Evolutionary conservation across 495 filamentous ascomycete species (phyloP).

Genomic region (Penicillium bialowiezense): DNA sequence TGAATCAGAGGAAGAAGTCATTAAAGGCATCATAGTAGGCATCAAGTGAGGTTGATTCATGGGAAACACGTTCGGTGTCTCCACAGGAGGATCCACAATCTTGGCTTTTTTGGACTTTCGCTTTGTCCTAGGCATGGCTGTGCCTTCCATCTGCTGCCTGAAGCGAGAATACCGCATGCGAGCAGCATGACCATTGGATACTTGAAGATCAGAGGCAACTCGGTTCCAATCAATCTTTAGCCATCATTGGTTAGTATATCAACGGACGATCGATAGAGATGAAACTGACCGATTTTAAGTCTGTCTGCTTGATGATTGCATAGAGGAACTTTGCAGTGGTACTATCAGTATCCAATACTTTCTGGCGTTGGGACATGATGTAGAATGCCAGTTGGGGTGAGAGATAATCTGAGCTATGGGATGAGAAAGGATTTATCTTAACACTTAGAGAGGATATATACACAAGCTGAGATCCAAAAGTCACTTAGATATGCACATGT

Average conservation of each 20-base stretch:
- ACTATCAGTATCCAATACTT: constrained; percentile 47
- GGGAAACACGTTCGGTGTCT: neutral
- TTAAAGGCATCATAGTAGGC: neutral
- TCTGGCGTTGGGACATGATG: constrained; percentile 34
- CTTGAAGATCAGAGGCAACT: constrained; percentile 59
- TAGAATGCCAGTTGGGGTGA: neutral
- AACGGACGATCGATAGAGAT: neutral
- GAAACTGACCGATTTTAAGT: constrained; percentile 55
- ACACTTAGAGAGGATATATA: neutral
- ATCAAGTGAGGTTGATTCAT: neutral
- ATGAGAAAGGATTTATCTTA: neutral
- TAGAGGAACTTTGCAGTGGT: constrained; percentile 62
- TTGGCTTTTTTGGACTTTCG: constrained; percentile 15
- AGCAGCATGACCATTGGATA: constrained; percentile 77
- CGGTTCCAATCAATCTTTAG: constrained; percentile 71
- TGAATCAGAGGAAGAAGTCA: neutral
- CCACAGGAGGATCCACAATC: constrained; percentile 2
- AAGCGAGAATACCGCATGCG: constrained; percentile 79
- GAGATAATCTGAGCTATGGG: neutral
- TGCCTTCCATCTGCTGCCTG: constrained; percentile 56
- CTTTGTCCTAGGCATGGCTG: constrained; percentile 16
- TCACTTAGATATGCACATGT: neutral
- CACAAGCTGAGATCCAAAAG: neutral
- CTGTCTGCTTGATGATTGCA: constrained; percentile 72
- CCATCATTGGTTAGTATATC: neutral